These are phyloP conservation scores for Telopea speciosissima DNA, from an alignment of 177 flowering plant genomes.

Conservation along the genomic window DNA sequence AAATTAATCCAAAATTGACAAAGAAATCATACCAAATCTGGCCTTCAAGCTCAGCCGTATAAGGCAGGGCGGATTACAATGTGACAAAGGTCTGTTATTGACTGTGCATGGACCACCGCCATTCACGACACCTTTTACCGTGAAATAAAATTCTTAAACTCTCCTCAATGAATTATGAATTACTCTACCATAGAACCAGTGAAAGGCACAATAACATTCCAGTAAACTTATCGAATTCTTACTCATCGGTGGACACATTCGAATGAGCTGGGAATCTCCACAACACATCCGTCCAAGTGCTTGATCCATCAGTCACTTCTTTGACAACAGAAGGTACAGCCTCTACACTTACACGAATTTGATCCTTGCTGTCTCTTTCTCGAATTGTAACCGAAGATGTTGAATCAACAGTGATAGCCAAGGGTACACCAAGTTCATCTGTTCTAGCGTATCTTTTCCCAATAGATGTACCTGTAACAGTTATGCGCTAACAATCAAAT, in stretches of 20 bases:
- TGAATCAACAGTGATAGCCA: slow-evolving; percentile 84
- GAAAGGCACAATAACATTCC: neutral
- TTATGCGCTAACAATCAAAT: neutral
- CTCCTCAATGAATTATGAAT: too few species aligned
- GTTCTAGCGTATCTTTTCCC: slow-evolving; percentile 93
- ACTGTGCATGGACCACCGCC: too few species aligned
- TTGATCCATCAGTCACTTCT: slow-evolving; percentile 68
- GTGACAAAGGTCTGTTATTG: too few species aligned
- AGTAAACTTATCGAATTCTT: slow-evolving; percentile 4
- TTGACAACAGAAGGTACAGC: slow-evolving; percentile 71
- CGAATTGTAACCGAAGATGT: slow-evolving; percentile 64
- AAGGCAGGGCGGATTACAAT: too few species aligned
- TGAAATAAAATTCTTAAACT: too few species aligned
- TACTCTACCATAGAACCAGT: too few species aligned
- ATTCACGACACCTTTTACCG: too few species aligned
- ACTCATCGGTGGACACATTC: slow-evolving; percentile 35
- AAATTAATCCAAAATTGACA: too few species aligned
- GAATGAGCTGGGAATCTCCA: slow-evolving; percentile 59
- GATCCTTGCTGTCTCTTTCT: slow-evolving; percentile 87
- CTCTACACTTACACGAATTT: slow-evolving; percentile 59
- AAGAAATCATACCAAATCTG: too few species aligned
- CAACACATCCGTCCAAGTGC: slow-evolving; percentile 65
- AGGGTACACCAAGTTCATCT: slow-evolving; percentile 92
- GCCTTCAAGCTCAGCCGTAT: too few species aligned
- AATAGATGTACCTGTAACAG: slow-evolving; percentile 62